Conservation (phyloP, 495 filamentous ascomycete genomes). For the Parachaetomium inaequale region DNA sequence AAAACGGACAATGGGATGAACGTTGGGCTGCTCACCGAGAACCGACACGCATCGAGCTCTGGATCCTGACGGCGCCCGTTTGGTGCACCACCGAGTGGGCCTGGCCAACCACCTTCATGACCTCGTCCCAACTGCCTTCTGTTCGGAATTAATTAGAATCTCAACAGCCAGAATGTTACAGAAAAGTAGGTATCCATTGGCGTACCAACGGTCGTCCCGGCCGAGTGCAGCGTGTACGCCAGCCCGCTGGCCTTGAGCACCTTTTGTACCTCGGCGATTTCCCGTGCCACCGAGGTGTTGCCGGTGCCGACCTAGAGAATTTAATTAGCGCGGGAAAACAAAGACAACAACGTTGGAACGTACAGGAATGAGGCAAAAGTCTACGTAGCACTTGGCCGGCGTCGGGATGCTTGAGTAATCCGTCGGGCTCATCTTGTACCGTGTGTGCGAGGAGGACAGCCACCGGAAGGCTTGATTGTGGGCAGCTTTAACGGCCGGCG, state of each 20-base stretch:
- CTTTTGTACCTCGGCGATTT: slow-evolving; percentile 87
- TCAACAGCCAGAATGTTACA: background rate
- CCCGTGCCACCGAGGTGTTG: slow-evolving; percentile 74
- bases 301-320: slow-evolving; percentile 74
- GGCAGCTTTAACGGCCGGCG: background rate
- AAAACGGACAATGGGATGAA: background rate
- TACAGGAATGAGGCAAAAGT: slow-evolving; percentile 83
- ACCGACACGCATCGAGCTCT: slow-evolving; percentile 84
- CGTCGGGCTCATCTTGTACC: slow-evolving; percentile 16
- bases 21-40: slow-evolving; percentile 55
- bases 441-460: background rate
- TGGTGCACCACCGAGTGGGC: slow-evolving; percentile 81
- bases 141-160: background rate
- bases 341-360: slow-evolving; percentile 17
- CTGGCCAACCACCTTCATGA: slow-evolving; percentile 85
- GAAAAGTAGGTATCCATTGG: background rate
- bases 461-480: background rate
- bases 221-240: slow-evolving; percentile 83
- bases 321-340: background rate
- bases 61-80: slow-evolving; percentile 75
- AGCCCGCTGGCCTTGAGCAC: slow-evolving; percentile 75
- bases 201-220: slow-evolving; percentile 85
- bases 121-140: slow-evolving; percentile 91
- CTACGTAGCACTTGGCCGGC: slow-evolving; percentile 64
- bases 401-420: slow-evolving; percentile 53